Evolutionary conservation across 2,329 filamentous ascomycete species (phyloP), one percentile per base, ranked within the genome.

Genomic region (Venturia effusa): DNA sequence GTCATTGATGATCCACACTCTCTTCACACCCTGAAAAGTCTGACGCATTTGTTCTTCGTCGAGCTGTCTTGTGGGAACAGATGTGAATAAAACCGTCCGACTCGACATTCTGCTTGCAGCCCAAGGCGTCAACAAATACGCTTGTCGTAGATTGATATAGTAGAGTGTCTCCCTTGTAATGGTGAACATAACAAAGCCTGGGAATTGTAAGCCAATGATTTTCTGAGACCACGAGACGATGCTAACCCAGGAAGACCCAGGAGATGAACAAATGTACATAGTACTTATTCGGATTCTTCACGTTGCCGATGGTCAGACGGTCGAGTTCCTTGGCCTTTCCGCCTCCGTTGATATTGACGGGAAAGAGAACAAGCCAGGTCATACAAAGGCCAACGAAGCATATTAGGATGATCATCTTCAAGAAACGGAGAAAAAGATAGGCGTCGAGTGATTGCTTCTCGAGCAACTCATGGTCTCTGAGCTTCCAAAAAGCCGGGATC

Each of bases 391-490:
- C 94, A 15, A 93, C 87, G 59, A 97, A 83, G 76, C 89, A 92
- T 68, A 95, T 88, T 66, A 88, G 81, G 64, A 88, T 84, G 39
- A 88, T 79, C 63, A 94, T 88, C 71, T 92, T 90, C 67, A 97
- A 78, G 71, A 93, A 96, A 41, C 93, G 90, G 37, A 97, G 81
- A 74, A 95, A 91, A 61, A 97, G 85, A 75, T 93, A 97, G 39
- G 89, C 89, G 73, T 99, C 93, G 67, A 99, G 84, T 0, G 92
- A 95, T 73, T 93, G 90, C 77, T 96, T 91, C 71, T 95, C 90
- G 24, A 97, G 84, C 30, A 92, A 85, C 71, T 90, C 91, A 51
- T 86, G 86, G 73, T 97, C 92, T 3, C 82, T 80, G n/a, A 86
- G 74, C 55, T 77, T 77, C 62, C 79, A 75, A 69, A 84, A 83